phyloP scores from a whole-genome alignment of 108 stramenopile species.

The Chaetoceros muelleri region DNA sequence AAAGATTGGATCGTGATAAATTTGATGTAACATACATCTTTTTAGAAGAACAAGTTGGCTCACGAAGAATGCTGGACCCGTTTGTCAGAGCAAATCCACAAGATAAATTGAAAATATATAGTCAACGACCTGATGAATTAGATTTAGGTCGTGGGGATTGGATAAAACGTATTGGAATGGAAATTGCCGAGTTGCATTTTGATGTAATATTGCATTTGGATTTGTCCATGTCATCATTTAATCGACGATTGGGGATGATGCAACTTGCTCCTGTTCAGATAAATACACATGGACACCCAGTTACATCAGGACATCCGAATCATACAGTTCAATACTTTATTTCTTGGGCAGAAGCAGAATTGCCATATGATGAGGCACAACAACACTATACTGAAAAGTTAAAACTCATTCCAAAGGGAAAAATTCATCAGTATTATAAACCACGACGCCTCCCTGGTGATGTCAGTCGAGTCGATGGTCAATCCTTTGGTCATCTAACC shows the following conservation, averaged over 20 bases:
- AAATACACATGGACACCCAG: conserved; percentile 23
- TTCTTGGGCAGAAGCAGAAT: conserved; percentile 28
- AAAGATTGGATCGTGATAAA: conserved; percentile 11
- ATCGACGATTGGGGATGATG: conserved; percentile 14
- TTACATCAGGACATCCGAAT: conserved; percentile 15
- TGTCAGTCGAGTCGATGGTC: conserved; percentile 4
- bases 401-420: conserved; percentile 5
- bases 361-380: conserved; percentile 9
- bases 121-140: background rate
- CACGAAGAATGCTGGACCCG: background rate
- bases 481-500: background rate
- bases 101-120: conserved; percentile 7
- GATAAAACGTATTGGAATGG: background rate
- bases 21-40: conserved; percentile 14
- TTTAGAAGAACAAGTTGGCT: background rate
- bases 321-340: conserved; percentile 21
- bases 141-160: conserved; percentile 10
- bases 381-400: conserved; percentile 26
- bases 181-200: conserved; percentile 10
- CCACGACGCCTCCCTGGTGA: conserved; percentile 3
- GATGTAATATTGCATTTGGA: conserved; percentile 26
- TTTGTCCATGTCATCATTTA: conserved; percentile 18
- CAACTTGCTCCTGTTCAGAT: conserved; percentile 25
- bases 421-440: conserved; percentile 22
- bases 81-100: conserved; percentile 7